phyloP scores from a whole-genome alignment of 176 grass and related monocot species.

The Rhipidocladum racemiflorum region DNA sequence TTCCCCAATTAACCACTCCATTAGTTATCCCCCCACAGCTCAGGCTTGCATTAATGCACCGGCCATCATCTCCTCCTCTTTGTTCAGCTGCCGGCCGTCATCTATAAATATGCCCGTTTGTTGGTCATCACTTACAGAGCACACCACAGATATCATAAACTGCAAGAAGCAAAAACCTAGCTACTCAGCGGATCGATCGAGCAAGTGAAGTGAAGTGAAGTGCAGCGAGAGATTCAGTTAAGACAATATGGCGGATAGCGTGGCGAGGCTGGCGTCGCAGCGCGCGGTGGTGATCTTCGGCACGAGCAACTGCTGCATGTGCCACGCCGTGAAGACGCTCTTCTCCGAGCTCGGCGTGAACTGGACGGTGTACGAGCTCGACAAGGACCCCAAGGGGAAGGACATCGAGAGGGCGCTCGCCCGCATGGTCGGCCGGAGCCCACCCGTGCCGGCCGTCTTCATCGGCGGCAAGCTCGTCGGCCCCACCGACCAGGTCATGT shows the following conservation, averaged over 20 bases:
- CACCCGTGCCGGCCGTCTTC: slow-evolving; percentile 59
- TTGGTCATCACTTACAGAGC: background rate
- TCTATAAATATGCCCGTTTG: background rate
- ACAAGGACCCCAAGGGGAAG: slow-evolving; percentile 48
- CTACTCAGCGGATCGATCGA: background rate
- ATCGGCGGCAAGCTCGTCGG: slow-evolving; percentile 64
- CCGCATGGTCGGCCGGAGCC: slow-evolving; percentile 50
- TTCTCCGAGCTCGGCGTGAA: slow-evolving; percentile 55
- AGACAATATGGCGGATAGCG: slow-evolving; percentile 48
- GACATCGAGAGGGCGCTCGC: slow-evolving; percentile 52
- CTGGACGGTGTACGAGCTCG: slow-evolving; percentile 54
- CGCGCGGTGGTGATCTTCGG: slow-evolving; percentile 67
- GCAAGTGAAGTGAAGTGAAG: background rate
- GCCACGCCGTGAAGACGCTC: slow-evolving; percentile 61
- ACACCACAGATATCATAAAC: background rate
- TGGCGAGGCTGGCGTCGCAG: slow-evolving; percentile 51
- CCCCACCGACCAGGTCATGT: slow-evolving; percentile 58
- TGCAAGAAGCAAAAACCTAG: background rate
- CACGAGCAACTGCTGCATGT: slow-evolving; percentile 72
- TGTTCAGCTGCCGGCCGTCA: background rate
- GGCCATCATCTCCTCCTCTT: background rate
- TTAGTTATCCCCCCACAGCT: background rate
- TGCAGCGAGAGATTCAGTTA: background rate
- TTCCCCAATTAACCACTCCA: background rate
- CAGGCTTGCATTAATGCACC: background rate